Evolutionary conservation across 2,329 filamentous ascomycete species (phyloP), one percentile per base, ranked within the genome.

Genomic region (Lecanicillium sp.): DNA sequence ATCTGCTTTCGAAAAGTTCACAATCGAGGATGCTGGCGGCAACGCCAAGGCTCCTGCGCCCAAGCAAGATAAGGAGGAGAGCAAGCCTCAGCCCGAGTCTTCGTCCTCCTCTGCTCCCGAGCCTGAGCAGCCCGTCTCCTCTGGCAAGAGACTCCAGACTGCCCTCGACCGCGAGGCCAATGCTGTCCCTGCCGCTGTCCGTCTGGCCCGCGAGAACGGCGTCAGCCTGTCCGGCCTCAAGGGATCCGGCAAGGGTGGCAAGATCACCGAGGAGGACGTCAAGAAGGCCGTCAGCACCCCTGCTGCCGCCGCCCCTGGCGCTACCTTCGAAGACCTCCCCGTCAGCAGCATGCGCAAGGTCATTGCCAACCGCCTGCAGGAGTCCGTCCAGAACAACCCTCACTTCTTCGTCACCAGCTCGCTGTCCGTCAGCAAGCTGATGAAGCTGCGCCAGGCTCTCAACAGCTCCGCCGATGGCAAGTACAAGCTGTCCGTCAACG

Each of bases 401-500:
- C 92, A 97, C 77, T 98, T 94, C 79, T 98, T 90, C 62, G 90
- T 98, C 56, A 87, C 87, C 54, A 84, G 87, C 55, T 80, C 79
- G 52, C 77, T 98, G 59, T 97, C 90, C 42, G 92, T 98, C 48
- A 77, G 74, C 64, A 97, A 97, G 78, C 85, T 98, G 35, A 72
- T 95, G 57, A 97, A 96, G 75, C 88, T 98, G 54, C 88, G 92
- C 57, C 79, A 87, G 68, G 88, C 90, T 43, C 79, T 98, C 51
- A 98, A 98, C 71, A 78, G 80, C 59, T 81, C 85, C 11, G 73
- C 87, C 34, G 83, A 95, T 46, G 92, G 90, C 68, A 81, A 88
- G 66, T 98, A 95, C 79, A 98, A 96, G 79, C 85, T 98, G 43
- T 96, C 89, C n/a, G 87, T 98, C 68, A 98, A 98, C 69, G 92